Conservation (phyloP, 2,329 filamentous ascomycete genomes). For the Raffaelea albimanens region DNA sequence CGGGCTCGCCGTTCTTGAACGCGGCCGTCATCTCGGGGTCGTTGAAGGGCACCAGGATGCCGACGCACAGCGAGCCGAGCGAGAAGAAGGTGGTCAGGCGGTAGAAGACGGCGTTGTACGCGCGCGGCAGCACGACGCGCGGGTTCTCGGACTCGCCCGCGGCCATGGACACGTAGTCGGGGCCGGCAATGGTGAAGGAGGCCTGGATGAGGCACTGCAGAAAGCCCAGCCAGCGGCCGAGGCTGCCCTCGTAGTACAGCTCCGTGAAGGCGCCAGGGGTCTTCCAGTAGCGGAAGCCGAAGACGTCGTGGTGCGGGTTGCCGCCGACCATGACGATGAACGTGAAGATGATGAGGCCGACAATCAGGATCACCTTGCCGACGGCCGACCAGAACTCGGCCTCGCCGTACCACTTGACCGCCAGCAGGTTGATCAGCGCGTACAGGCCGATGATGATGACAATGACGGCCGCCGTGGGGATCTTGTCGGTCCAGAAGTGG, state of each 20-base stretch:
- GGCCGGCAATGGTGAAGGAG: constrained; percentile 20
- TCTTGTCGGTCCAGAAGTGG: constrained; percentile 11
- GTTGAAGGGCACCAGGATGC: constrained; percentile 18
- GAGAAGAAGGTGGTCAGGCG: constrained; percentile 21
- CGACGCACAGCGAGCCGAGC: constrained; percentile 17
- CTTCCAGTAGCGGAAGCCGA: constrained; percentile 11
- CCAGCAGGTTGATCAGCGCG: constrained; percentile 19
- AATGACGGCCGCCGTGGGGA: not conserved
- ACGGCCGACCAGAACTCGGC: constrained; percentile 9
- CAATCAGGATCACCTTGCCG: constrained; percentile 37
- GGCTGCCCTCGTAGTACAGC: constrained; percentile 18
- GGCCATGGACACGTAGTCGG: constrained; percentile 37
- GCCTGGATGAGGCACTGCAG: constrained; percentile 6
- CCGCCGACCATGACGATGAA: constrained; percentile 35
- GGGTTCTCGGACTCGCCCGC: constrained; percentile 15
- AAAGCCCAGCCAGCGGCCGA: constrained; percentile 32
- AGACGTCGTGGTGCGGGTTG: constrained; percentile 6
- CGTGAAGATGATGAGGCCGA: constrained; percentile 40
- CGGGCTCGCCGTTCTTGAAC: constrained; percentile 20
- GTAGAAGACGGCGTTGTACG: constrained; percentile 17
- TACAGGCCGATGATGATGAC: constrained; percentile 1
- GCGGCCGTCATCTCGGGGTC: constrained; percentile 17
- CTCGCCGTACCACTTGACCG: constrained; percentile 11
- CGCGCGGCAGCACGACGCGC: constrained; percentile 12
- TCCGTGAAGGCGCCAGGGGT: constrained; percentile 32